Percentiles rank a stretch among this genome's conserved stretches.
Conservation (phyloP, 139 green algal species). For the Tetradesmus obliquus region DNA sequence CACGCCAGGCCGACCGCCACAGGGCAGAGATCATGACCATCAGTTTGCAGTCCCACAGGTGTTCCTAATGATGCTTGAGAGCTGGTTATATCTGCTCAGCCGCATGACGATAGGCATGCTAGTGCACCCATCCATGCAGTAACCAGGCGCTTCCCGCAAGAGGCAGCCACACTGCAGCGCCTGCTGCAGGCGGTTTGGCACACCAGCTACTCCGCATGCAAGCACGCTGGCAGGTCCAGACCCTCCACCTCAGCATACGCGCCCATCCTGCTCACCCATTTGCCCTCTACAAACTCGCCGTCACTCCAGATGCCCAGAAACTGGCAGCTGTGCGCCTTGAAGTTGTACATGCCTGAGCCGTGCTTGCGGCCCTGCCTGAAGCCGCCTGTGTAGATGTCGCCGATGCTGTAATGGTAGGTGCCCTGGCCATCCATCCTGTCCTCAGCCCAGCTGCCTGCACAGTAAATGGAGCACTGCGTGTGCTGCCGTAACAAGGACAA, state of each 20-base stretch:
- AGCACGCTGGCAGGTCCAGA: no score
- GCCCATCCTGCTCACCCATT: slow-evolving; percentile 26
- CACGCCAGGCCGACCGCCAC: neutral
- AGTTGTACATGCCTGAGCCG: slow-evolving; percentile 62
- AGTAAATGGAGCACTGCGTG: neutral
- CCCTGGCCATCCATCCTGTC: slow-evolving; percentile 68
- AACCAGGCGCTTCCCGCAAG: no score
- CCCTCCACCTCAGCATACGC: neutral
- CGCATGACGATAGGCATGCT: no score
- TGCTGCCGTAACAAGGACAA: no score
- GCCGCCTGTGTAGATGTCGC: slow-evolving; percentile 68
- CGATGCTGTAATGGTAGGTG: slow-evolving; percentile 63
- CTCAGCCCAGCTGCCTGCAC: slow-evolving; percentile 62
- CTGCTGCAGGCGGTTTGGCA: no score
- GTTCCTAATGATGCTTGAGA: neutral
- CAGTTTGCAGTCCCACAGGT: neutral
- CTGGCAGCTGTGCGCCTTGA: slow-evolving; percentile 46
- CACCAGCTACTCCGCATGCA: no score
- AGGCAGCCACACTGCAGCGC: no score
- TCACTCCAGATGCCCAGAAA: slow-evolving; percentile 30
- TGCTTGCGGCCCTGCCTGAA: slow-evolving; percentile 63
- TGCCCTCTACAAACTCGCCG: slow-evolving; percentile 38
- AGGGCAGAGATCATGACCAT: no score
- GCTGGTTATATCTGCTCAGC: no score
- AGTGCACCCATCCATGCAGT: no score